A percentile compares a stretch with the other conserved stretches of the same genome.
Evolutionary conservation across 176 grass and related monocot species (phyloP).

Genomic region (Oryza meyeriana): DNA sequence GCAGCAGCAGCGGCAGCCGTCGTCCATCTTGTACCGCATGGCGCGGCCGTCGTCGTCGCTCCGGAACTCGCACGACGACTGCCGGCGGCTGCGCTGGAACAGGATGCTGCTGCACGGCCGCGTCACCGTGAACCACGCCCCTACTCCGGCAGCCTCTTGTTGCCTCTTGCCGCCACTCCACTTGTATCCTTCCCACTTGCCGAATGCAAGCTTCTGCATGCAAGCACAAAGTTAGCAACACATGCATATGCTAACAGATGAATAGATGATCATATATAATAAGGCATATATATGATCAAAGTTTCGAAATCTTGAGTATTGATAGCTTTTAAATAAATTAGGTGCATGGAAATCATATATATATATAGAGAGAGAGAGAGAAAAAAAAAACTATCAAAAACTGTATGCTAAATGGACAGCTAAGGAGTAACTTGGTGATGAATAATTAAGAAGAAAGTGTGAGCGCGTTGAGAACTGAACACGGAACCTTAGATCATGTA

Average conservation of each 20-base stretch:
- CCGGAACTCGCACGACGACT: conserved; percentile 35
- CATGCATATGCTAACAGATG: no score
- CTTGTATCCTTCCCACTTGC: conserved; percentile 57
- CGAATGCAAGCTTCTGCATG: conserved; percentile 49
- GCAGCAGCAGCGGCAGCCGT: background rate
- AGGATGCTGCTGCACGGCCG: conserved; percentile 23
- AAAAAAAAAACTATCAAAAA: no score
- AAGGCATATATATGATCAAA: background rate
- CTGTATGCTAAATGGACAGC: no score
- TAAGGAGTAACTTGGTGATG: no score
- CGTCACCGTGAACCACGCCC: conserved; percentile 56
- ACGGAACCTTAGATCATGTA: background rate
- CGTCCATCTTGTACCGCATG: conserved; percentile 44
- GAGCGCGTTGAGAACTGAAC: no score
- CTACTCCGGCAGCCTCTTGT: background rate
- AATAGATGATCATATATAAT: no score
- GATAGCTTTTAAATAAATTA: background rate
- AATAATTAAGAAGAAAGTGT: no score
- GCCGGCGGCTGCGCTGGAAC: conserved; percentile 18
- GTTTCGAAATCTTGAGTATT: background rate
- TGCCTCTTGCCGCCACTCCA: conserved; percentile 5
- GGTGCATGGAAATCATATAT: background rate
- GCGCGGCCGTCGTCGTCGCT: conserved; percentile 22
- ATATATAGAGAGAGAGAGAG: no score
- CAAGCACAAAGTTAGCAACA: background rate